phyloP scores from a whole-genome alignment of 1,284 basidiomycete species.

The Puccinia triticina region DNA sequence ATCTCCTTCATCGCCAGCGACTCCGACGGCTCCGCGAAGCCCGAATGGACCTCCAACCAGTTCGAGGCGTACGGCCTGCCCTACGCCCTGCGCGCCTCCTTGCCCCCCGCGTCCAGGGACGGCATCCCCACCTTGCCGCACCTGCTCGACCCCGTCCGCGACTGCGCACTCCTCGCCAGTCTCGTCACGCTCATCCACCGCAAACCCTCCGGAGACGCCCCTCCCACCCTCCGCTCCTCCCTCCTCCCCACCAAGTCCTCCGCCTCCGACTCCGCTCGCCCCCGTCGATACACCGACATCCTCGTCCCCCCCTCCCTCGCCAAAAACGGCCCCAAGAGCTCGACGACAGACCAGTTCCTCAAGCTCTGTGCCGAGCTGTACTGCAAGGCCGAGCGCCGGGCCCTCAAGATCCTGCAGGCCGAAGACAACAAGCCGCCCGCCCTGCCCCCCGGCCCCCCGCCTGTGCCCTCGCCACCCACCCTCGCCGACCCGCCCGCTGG shows the following conservation, averaged over 20 bases:
- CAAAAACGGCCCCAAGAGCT: neutral
- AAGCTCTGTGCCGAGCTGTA: constrained; percentile 62
- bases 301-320: neutral
- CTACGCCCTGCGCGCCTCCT: constrained; percentile 52
- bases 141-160: constrained; percentile 56
- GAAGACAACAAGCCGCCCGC: too few relatives aligned
- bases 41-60: constrained; percentile 57
- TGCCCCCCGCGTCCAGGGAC: constrained; percentile 54
- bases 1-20: constrained; percentile 68
- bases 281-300: neutral
- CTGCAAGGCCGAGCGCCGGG: too few relatives aligned
- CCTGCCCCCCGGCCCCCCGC: too few relatives aligned
- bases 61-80: constrained; percentile 56
- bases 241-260: neutral
- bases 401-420: too few relatives aligned
- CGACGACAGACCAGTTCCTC: constrained; percentile 35
- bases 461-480: too few relatives aligned
- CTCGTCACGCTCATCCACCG: neutral
- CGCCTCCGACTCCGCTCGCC: too few relatives aligned
- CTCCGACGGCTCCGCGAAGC: constrained; percentile 36
- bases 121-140: constrained; percentile 57
- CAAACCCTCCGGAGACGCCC: neutral
- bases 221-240: constrained; percentile 7
- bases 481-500: too few relatives aligned
- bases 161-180: constrained; percentile 53